phyloP scores from a whole-genome alignment of 345 rosid species.

The Geranium brycei region DNA sequence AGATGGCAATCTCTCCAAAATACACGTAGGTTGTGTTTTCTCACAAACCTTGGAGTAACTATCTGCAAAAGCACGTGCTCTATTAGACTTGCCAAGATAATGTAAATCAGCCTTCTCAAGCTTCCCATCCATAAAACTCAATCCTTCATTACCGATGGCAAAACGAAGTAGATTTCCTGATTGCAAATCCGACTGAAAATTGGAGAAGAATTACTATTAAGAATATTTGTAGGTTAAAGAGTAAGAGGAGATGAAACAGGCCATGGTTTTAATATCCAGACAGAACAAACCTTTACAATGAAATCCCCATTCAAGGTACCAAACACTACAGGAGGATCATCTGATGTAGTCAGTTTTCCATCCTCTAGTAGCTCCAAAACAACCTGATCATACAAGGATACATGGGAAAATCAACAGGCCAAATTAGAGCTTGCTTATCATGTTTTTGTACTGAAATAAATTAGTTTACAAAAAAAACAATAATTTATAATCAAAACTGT shows the following conservation, averaged over 20 bases:
- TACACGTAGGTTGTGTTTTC: background rate
- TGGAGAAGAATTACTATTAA: background rate
- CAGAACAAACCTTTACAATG: slow-evolving; percentile 39
- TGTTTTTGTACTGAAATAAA: too few species aligned
- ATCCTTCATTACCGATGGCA: slow-evolving; percentile 58
- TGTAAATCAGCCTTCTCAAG: slow-evolving; percentile 69
- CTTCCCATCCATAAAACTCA: slow-evolving; percentile 67
- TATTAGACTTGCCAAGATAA: slow-evolving; percentile 51
- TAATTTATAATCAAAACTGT: too few species aligned
- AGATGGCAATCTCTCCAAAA: too few species aligned
- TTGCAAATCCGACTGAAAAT: slow-evolving; percentile 43
- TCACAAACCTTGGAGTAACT: slow-evolving; percentile 82
- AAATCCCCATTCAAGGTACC: slow-evolving; percentile 54
- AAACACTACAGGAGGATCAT: slow-evolving; percentile 67
- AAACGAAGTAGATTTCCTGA: slow-evolving; percentile 61
- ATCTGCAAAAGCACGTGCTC: slow-evolving; percentile 81
- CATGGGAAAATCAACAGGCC: background rate
- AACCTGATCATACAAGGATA: slow-evolving; percentile 26
- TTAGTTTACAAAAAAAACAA: too few species aligned
- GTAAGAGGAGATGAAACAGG: background rate
- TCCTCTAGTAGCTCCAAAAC: slow-evolving; percentile 83
- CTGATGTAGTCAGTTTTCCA: slow-evolving; percentile 70
- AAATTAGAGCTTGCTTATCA: background rate
- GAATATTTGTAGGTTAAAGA: background rate
- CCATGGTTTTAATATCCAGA: background rate